Evolutionary conservation across 768 basidiomycete genomes (phyloP), one percentile per base, ranked within the genome.

Genomic region (Hypholoma fasciculare): DNA sequence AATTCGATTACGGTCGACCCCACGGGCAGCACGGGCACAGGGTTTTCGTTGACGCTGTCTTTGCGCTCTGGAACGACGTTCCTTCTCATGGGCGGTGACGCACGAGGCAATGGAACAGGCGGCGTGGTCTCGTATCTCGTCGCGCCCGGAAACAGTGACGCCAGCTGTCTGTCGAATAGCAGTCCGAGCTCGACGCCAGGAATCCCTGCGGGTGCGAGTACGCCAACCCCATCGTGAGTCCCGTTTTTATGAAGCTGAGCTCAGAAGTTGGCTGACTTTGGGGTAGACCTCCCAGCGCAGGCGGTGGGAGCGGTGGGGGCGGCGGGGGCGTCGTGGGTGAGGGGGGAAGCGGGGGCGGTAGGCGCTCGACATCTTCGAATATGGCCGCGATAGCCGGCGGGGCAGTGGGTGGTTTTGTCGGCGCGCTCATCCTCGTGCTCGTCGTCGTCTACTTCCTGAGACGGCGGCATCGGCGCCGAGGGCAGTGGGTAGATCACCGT

Each of bases 131-230:
- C 77, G 1, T 82, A 80, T 59, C 81, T 79, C 16, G 81, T 92
- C 38, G 73, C 78, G 58, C 74, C 76, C 26, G 84, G 86, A 1
- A 68, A 74, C 16, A 68, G 76, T 57, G 80, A 78, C 62, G 74
- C 66, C 47, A 78, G 74, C 1, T 93, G 91, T 65, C 67, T 92
- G 49, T 82, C 76, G 44, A 67, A 71, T 46, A 70, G 61, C 13
- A 91, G 89, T 50, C 91, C 91, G 0, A 90, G 87, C 52, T 91
- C 91, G 4, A 93, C 91, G 2, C 80, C 88, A 7, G 90, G 88
- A 3, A 76, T 74, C 54, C 89, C 91, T 7, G 91, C 91, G 17
- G 91, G 91, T 36, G 30, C 30, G 30, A 34, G 30, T 9, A 34
- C 30, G 9, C 17, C 40, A 14, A 16, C 40, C 17, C 16, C 5